A percentile compares a stretch with the other conserved stretches of the same genome.
phyloP scores from a whole-genome alignment of 179 eudicot genomes.

The Silene coronaria region DNA sequence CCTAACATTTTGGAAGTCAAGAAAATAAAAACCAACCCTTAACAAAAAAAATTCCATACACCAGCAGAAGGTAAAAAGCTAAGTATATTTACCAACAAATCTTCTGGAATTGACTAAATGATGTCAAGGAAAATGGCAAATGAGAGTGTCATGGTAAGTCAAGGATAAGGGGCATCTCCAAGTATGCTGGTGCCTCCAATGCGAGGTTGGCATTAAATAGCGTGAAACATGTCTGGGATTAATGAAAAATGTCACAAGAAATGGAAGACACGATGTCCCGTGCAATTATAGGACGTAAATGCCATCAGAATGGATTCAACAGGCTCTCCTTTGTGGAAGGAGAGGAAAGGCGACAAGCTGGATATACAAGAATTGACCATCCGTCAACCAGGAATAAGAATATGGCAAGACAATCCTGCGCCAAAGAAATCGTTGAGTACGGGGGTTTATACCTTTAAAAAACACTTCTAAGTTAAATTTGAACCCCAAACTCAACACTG shows the following conservation, averaged over 20 bases:
- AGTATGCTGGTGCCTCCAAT: conserved; percentile 49
- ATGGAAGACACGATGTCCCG: conserved; percentile 58
- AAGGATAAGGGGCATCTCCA: conserved; percentile 60
- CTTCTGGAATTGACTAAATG: conserved; percentile 56
- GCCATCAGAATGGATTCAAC: conserved; percentile 53
- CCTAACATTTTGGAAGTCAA: conserved; percentile 15
- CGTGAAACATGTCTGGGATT: conserved; percentile 38
- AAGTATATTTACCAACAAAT: conserved; percentile 74
- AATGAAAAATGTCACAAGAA: conserved; percentile 51
- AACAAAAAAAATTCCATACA: conserved; percentile 14
- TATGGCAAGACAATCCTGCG: conserved; percentile 70
- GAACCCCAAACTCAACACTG: conserved; percentile 30
- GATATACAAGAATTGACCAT: conserved; percentile 46
- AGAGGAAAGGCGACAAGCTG: conserved; percentile 56
- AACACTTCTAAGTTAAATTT: conserved; percentile 19
- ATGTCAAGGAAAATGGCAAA: conserved; percentile 73
- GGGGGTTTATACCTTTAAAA: conserved; percentile 40
- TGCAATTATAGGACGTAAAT: conserved; percentile 49
- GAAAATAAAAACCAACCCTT: neutral
- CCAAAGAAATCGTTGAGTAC: conserved; percentile 69
- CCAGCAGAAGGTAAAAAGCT: conserved; percentile 29
- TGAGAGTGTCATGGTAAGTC: conserved; percentile 62
- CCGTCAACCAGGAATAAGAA: conserved; percentile 43
- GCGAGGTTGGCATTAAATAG: conserved; percentile 46
- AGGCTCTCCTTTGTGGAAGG: conserved; percentile 59